These are phyloP conservation scores for Aethionema arabicum DNA, from an alignment of 345 rosid genomes.

Conservation along the genomic window DNA sequence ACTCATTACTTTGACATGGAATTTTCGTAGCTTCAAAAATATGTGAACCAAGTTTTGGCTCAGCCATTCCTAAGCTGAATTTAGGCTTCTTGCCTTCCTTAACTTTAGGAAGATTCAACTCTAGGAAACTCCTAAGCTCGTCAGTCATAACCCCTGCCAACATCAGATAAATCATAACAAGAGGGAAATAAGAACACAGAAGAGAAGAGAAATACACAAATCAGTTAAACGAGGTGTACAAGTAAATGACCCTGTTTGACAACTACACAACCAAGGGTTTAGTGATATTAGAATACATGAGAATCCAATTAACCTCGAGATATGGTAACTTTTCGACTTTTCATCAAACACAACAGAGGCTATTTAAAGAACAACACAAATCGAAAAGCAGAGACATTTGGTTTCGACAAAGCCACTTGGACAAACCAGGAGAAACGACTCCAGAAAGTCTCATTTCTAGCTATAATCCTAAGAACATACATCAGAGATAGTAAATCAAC, in stretches of 20 bases:
- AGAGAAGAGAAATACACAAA: not conserved
- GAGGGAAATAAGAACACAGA: not conserved
- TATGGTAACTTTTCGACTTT: not conserved
- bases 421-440: not conserved
- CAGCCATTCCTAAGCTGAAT: constrained; percentile 83
- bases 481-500: not conserved
- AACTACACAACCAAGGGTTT: too few relatives aligned
- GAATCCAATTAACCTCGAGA: not conserved
- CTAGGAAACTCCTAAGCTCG: constrained; percentile 84
- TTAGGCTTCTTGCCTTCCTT: constrained; percentile 89
- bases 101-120: constrained; percentile 88
- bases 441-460: too few relatives aligned
- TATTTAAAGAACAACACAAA: not conserved
- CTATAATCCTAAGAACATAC: not conserved
- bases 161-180: not conserved
- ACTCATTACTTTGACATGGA: constrained; percentile 91
- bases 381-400: too few relatives aligned
- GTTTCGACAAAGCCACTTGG: too few relatives aligned
- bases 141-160: constrained; percentile 73
- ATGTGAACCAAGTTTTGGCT: constrained; percentile 93
- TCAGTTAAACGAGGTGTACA: too few relatives aligned
- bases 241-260: too few relatives aligned
- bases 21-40: constrained; percentile 72
- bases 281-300: too few relatives aligned
- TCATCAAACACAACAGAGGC: not conserved